Conservation (phyloP, 805 yeast genomes). For the Nakazawaea wyomingensis region DNA sequence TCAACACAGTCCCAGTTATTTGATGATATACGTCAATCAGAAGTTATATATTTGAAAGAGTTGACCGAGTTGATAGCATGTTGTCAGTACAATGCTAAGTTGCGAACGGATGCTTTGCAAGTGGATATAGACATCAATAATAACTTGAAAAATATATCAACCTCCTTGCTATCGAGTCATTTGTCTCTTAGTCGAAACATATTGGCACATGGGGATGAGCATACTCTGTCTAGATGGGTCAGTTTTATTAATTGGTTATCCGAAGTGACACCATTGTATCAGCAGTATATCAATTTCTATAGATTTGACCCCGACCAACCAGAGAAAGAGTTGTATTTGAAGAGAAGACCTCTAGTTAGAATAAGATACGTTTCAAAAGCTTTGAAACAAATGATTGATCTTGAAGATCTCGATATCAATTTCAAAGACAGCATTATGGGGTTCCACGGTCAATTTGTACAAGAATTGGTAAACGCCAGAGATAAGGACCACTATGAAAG, state of each 20-base stretch:
- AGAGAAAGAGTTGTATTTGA: constrained; percentile 22
- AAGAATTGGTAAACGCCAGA: constrained; percentile 18
- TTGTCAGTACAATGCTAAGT: constrained; percentile 1
- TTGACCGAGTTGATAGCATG: constrained; percentile 5
- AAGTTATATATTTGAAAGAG: constrained; percentile 4
- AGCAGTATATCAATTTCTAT: constrained; percentile 19
- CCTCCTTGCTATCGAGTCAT: constrained; percentile 1
- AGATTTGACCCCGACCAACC: constrained; percentile 19
- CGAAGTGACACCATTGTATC: constrained; percentile 17
- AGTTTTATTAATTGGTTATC: constrained; percentile 7
- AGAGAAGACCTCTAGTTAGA: constrained; percentile 27
- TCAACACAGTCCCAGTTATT: neutral
- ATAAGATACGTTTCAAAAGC: constrained; percentile 22
- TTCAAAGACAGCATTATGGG: constrained; percentile 8
- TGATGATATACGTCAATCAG: constrained; percentile 1
- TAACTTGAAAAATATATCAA: neutral
- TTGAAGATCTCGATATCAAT: constrained; percentile 15
- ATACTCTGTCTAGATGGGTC: neutral
- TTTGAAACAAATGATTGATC: constrained; percentile 17
- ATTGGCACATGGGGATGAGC: neutral
- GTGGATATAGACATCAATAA: constrained; percentile 6
- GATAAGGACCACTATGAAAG: constrained; percentile 21
- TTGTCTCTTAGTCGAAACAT: constrained; percentile 1
- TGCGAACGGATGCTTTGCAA: neutral
- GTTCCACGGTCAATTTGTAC: constrained; percentile 18